Evolutionary conservation across 2,329 filamentous ascomycete species (phyloP), one percentile per base, ranked within the genome.

Genomic region (Ophiostoma sp.): DNA sequence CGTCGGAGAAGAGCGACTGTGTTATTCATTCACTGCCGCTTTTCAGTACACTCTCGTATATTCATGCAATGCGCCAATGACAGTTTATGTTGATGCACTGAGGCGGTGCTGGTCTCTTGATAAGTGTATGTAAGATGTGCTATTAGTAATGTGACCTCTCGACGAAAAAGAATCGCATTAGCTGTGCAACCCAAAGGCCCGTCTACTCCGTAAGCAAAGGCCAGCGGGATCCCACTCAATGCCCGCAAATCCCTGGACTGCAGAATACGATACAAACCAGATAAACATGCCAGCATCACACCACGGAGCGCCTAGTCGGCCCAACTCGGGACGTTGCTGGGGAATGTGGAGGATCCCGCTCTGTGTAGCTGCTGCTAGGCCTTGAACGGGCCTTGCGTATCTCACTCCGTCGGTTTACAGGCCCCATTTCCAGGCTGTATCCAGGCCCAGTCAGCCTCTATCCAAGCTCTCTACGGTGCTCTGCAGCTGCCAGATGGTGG

Each of bases 231-330:
- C 27, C 38, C 27, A 27, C 18, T 9, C 55, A 60, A 60, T 60
- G 55, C 55, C 55, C 27, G 27, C 27, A 60, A 60, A 55, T 55
- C 49, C 49, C 55, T 60, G 55, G 55, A 60, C 18, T 11, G 38
- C 55, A 38, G 18, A 3, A 4, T 11, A 55, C n/a, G 11, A 4
- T n/a, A 3, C n/a, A 52, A 58, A 16, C 14, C 55, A 60, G 55
- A 60, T 38, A 60, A 27, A 38, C 27, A 60, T 5, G 55, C 55
- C 55, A 60, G 55, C 9, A 60, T 60, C 55, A 60, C 14, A 60
- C 55, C 55, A 60, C 55, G 14, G 12, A 8, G 4, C 11, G 11
- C 11, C 45, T 49, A 14, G 12, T 49, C 6, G 3, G 2, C 27
- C 3, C 27, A 60, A 60, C 27, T 12, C 55, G 55, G 55, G 55